Conservation (phyloP, 1,284 basidiomycete genomes). For the Rhodotorula sp. region DNA sequence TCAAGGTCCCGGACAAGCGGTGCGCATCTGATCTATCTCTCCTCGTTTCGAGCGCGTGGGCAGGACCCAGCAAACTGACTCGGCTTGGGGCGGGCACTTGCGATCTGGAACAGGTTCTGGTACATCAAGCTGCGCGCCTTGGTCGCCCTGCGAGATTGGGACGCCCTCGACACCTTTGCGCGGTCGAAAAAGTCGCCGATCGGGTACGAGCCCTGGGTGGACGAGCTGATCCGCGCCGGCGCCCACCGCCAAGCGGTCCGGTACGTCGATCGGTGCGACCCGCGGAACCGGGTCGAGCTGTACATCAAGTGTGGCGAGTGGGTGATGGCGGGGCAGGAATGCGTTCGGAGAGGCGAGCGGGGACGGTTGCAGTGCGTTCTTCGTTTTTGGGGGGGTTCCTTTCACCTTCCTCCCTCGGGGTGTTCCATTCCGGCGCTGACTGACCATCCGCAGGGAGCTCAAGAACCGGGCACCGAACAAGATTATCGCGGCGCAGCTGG, state of each 20-base stretch:
- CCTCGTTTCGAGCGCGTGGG: not conserved
- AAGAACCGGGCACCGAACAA: conserved; percentile 32
- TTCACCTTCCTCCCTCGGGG: too few species aligned
- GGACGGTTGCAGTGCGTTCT: conserved; percentile 30
- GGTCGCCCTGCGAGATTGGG: conserved; percentile 74
- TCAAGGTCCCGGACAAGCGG: conserved; percentile 88
- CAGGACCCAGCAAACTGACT: not conserved
- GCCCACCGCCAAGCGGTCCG: conserved; percentile 67
- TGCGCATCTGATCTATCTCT: conserved; percentile 46
- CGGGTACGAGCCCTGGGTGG: conserved; percentile 90
- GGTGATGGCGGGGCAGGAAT: conserved; percentile 36
- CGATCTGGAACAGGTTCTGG: conserved; percentile 68
- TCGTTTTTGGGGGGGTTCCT: not conserved
- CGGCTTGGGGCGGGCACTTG: conserved; percentile 15
- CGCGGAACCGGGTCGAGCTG: conserved; percentile 73
- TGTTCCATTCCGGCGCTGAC: too few species aligned
- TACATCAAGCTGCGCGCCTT: conserved; percentile 82
- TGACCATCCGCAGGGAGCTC: conserved; percentile 25
- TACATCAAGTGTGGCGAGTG: conserved; percentile 66
- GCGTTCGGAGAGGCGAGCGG: conserved; percentile 31
- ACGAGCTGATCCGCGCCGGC: conserved; percentile 68
- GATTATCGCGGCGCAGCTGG: conserved; percentile 37
- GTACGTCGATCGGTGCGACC: conserved; percentile 79
- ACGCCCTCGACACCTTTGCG: conserved; percentile 75
- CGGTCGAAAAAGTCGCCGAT: conserved; percentile 86